These are phyloP conservation scores for Durio zibethinus DNA, from an alignment of 345 rosid species.

Conservation along the genomic window DNA sequence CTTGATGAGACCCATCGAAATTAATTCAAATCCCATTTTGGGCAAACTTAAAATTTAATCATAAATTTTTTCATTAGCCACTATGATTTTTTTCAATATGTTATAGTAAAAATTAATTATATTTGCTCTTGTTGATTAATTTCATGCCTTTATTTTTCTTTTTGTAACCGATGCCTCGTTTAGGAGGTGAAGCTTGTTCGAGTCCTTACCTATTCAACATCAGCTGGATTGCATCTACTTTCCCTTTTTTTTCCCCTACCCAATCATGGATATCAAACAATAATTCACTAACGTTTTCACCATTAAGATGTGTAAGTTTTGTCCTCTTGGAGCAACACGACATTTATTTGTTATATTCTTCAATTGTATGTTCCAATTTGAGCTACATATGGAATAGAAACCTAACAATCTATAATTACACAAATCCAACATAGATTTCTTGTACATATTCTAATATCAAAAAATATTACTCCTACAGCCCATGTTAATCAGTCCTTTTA, in stretches of 20 bases:
- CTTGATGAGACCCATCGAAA: constrained; percentile 16
- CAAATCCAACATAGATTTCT: too few relatives aligned
- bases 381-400: too few relatives aligned
- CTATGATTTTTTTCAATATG: neutral
- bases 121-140: neutral
- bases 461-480: too few relatives aligned
- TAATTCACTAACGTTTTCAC: neutral
- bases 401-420: too few relatives aligned
- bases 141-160: neutral
- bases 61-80: neutral
- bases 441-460: too few relatives aligned
- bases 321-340: neutral
- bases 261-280: neutral
- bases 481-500: too few relatives aligned
- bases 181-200: neutral
- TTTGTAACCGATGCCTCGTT: neutral
- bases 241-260: neutral
- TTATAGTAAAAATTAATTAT: neutral
- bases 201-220: neutral
- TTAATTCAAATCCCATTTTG: constrained; percentile 1
- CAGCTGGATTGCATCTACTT: neutral
- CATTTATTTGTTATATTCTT: neutral
- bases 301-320: neutral
- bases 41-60: constrained; percentile 24
- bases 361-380: neutral